phyloP scores from a whole-genome alignment of 169 alveolate species.

The Eimeria maxima region DNA sequence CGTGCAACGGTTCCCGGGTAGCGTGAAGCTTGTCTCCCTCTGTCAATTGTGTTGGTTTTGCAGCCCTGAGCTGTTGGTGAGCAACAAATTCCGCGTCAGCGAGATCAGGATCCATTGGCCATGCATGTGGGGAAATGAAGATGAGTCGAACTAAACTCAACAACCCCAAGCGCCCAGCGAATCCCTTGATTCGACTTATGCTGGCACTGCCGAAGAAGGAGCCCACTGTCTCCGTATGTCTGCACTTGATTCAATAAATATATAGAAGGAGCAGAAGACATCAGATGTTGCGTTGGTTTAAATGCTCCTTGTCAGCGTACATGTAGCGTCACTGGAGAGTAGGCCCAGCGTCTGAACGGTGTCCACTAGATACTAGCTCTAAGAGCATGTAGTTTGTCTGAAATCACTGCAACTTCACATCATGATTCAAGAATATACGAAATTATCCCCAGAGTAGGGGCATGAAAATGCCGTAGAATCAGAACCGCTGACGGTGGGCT shows the following conservation, averaged over 20 bases:
- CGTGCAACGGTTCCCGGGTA: neutral
- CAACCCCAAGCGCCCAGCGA: neutral
- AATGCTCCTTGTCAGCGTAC: neutral
- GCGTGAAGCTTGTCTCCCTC: neutral
- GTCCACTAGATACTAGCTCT: neutral
- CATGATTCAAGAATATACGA: neutral
- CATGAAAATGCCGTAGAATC: neutral
- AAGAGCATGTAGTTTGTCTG: neutral
- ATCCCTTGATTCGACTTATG: neutral
- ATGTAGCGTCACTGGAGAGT: neutral
- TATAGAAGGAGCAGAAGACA: neutral
- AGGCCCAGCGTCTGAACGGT: neutral
- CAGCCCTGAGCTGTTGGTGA: neutral
- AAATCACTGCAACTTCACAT: neutral
- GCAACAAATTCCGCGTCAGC: slow-evolving; percentile 22
- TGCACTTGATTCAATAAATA: neutral
- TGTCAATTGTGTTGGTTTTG: neutral
- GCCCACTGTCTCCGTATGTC: neutral
- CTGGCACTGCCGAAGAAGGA: neutral
- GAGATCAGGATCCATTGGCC: slow-evolving; percentile 74
- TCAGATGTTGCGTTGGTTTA: neutral
- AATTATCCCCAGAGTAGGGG: neutral
- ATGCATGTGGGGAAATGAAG: slow-evolving; percentile 19
- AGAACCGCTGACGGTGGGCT: neutral
- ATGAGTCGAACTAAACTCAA: neutral